Percentiles rank a stretch among this genome's conserved stretches.
Evolutionary conservation across 176 grass and related monocot species (phyloP).

Genomic region (Echinochloa phyllopogon): DNA sequence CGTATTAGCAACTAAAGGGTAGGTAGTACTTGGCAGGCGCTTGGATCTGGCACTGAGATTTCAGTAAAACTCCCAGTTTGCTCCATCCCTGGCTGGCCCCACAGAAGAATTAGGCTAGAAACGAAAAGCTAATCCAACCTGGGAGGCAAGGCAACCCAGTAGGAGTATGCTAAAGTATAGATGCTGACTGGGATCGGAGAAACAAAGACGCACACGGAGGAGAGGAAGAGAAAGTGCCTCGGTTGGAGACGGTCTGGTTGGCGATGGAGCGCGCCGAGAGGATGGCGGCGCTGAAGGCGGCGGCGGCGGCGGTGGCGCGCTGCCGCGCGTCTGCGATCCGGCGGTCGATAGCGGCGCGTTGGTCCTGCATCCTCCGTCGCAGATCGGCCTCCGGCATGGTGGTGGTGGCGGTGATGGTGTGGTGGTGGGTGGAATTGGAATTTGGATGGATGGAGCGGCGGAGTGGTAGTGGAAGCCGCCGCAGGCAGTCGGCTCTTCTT

Average conservation of each 20-base stretch:
- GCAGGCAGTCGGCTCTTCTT: too few species aligned
- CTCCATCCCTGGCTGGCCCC: too few species aligned
- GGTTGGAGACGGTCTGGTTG: constrained; percentile 43
- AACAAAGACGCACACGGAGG: not conserved
- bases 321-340: constrained; percentile 43
- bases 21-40: not conserved
- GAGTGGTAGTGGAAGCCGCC: too few species aligned
- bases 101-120: too few species aligned
- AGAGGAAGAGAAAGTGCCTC: constrained; percentile 29
- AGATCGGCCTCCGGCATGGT: constrained; percentile 24
- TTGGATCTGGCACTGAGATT: not conserved
- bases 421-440: not conserved
- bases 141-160: too few species aligned
- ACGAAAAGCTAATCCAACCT: not conserved
- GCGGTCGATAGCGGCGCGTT: constrained; percentile 30
- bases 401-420: too few species aligned
- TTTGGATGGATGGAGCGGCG: not conserved
- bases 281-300: constrained; percentile 60
- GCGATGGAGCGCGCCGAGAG: constrained; percentile 65
- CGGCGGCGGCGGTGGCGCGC: constrained; percentile 26
- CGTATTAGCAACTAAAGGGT: too few species aligned
- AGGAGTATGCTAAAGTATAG: not conserved
- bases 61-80: not conserved
- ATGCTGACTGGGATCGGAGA: not conserved
- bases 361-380: constrained; percentile 46